Conservation (phyloP, 179 eudicot genomes). For the Drosera spatulata region DNA sequence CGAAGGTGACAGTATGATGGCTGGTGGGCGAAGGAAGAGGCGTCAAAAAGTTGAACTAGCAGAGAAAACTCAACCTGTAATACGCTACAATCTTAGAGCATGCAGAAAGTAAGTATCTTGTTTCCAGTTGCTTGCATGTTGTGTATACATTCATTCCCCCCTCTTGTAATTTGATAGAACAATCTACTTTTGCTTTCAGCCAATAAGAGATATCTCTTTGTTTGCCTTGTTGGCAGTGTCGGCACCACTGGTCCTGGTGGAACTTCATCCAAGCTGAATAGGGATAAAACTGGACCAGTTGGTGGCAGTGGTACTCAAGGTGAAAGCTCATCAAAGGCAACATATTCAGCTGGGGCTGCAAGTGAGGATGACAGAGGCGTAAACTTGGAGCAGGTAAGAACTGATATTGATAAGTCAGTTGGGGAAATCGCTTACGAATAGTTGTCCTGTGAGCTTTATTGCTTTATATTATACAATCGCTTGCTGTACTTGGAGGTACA, state of each 20-base stretch:
- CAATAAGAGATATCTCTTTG: no score
- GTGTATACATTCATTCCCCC: neutral
- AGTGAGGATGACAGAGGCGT: conserved; percentile 45
- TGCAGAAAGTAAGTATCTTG: conserved; percentile 50
- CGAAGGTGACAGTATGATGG: conserved; percentile 54
- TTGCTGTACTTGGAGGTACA: no score
- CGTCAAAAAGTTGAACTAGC: conserved; percentile 41
- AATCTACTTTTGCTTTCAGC: no score
- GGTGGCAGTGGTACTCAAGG: conserved; percentile 13
- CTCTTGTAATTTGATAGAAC: no score
- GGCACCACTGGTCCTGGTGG: conserved; percentile 14
- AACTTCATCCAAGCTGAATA: conserved; percentile 21
- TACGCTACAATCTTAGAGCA: conserved; percentile 71
- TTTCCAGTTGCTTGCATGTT: neutral
- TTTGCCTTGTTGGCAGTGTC: conserved; percentile 9
- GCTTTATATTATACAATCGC: no score
- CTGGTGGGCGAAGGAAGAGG: conserved; percentile 61
- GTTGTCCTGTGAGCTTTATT: neutral
- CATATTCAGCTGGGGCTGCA: conserved; percentile 30
- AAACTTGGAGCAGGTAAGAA: conserved; percentile 39
- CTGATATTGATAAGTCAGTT: conserved; percentile 1
- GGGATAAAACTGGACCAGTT: conserved; percentile 23
- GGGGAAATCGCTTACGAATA: neutral
- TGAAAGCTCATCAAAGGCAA: conserved; percentile 17
- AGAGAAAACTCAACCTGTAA: conserved; percentile 40